phyloP scores from a whole-genome alignment of 108 stramenopile species.

The Aurantiochytrium sp. region DNA sequence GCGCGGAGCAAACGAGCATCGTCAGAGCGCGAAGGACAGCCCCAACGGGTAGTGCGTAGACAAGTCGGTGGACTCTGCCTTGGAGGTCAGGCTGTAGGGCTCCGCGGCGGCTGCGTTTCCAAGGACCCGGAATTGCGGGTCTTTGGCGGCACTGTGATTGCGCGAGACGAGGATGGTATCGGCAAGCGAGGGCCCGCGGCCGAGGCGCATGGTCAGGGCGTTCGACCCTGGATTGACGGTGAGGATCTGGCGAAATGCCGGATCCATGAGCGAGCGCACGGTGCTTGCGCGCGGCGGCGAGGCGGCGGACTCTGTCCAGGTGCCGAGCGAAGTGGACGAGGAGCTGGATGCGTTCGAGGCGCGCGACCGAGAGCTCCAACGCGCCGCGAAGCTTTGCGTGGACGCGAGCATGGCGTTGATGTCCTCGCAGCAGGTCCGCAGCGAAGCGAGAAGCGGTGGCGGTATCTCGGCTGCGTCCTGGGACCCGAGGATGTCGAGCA shows the following conservation, averaged over 20 bases:
- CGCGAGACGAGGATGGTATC: not conserved
- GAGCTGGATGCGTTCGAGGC: not conserved
- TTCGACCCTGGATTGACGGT: not conserved
- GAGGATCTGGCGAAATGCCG: not conserved
- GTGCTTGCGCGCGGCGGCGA: not conserved
- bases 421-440: not conserved
- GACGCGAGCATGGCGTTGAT: too few species aligned
- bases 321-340: not conserved
- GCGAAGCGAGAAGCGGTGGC: not conserved
- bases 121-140: not conserved
- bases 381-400: too few species aligned
- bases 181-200: not conserved
- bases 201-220: not conserved
- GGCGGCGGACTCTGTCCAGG: not conserved
- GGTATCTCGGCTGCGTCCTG: not conserved
- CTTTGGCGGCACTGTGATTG: not conserved
- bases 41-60: not conserved
- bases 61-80: not conserved
- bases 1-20: too few species aligned
- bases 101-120: not conserved
- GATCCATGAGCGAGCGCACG: not conserved
- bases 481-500: not conserved
- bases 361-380: too few species aligned
- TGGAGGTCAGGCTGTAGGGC: not conserved
- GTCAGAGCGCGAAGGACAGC: not conserved